These are phyloP conservation scores for Trichoderma parareesei DNA, from an alignment of 495 filamentous ascomycete genomes.

Conservation along the genomic window DNA sequence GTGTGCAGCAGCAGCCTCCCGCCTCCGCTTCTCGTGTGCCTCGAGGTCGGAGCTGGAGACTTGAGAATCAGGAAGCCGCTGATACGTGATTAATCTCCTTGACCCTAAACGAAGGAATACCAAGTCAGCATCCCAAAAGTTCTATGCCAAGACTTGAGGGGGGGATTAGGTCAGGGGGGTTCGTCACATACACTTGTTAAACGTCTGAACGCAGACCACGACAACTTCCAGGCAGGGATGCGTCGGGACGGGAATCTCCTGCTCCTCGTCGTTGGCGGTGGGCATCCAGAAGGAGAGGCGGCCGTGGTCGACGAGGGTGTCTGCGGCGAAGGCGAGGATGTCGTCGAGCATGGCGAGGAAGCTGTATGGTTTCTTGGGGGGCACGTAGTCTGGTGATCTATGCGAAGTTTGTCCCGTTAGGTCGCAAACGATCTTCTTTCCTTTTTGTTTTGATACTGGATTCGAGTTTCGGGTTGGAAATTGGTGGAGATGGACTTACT, in stretches of 20 bases:
- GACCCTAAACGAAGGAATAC: constrained; percentile 51
- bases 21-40: constrained; percentile 26
- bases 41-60: constrained; percentile 35
- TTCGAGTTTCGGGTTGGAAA: too few relatives aligned
- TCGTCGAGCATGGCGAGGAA: constrained; percentile 85
- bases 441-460: too few relatives aligned
- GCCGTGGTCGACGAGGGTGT: constrained; percentile 72
- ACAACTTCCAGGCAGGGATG: constrained; percentile 72
- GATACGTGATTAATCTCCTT: constrained; percentile 77
- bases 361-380: constrained; percentile 85
- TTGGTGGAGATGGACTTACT: constrained; percentile 36
- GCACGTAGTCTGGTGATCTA: constrained; percentile 69
- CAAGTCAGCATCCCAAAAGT: neutral
- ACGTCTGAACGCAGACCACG: constrained; percentile 72
- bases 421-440: neutral
- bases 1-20: constrained; percentile 22
- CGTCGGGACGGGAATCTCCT: constrained; percentile 65
- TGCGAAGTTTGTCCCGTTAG: neutral
- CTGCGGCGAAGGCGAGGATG: constrained; percentile 72
- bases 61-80: constrained; percentile 55
- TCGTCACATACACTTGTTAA: constrained; percentile 63
- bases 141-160: neutral
- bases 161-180: constrained; percentile 1
- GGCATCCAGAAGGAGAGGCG: constrained; percentile 96
- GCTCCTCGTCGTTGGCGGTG: constrained; percentile 67